These are phyloP conservation scores for Wickerhamomyces bisporus DNA, from an alignment of 805 yeast species.

Conservation along the genomic window DNA sequence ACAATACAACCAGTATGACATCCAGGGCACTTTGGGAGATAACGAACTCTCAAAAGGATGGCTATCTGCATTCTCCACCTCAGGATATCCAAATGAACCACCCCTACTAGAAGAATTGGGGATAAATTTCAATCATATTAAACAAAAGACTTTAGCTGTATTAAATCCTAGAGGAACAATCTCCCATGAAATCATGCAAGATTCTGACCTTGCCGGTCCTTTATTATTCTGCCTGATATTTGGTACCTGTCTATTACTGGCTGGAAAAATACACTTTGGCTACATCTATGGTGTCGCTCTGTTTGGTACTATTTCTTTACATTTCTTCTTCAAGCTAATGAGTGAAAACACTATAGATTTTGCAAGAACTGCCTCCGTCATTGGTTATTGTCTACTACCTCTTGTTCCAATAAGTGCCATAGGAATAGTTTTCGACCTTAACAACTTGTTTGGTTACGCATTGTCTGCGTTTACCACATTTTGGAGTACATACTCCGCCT, in stretches of 20 bases:
- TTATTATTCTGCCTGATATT: constrained; percentile 80
- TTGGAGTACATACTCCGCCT: constrained; percentile 93
- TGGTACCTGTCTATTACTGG: constrained; percentile 73
- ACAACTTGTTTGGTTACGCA: constrained; percentile 68
- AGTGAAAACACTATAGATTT: constrained; percentile 51
- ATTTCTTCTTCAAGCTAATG: constrained; percentile 83
- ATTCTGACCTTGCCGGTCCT: constrained; percentile 94
- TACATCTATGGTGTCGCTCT: constrained; percentile 95
- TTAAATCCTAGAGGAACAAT: constrained; percentile 65
- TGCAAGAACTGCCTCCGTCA: constrained; percentile 76
- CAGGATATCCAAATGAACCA: constrained; percentile 94
- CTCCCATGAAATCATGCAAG: constrained; percentile 74
- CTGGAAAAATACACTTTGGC: constrained; percentile 96
- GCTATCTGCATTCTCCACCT: constrained; percentile 86
- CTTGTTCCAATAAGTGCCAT: constrained; percentile 73
- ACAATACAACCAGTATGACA: constrained; percentile 18
- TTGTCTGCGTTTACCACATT: constrained; percentile 61
- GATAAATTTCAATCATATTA: constrained; percentile 84
- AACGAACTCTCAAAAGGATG: constrained; percentile 62
- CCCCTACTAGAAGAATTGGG: constrained; percentile 91
- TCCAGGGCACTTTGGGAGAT: constrained; percentile 23
- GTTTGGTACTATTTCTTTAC: constrained; percentile 82
- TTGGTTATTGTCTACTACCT: constrained; percentile 93
- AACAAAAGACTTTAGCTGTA: constrained; percentile 79
- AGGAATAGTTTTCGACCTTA: constrained; percentile 55